These are phyloP conservation scores for Colletotrichum paranaense DNA, from an alignment of 2,329 filamentous ascomycete genomes.

Conservation along the genomic window DNA sequence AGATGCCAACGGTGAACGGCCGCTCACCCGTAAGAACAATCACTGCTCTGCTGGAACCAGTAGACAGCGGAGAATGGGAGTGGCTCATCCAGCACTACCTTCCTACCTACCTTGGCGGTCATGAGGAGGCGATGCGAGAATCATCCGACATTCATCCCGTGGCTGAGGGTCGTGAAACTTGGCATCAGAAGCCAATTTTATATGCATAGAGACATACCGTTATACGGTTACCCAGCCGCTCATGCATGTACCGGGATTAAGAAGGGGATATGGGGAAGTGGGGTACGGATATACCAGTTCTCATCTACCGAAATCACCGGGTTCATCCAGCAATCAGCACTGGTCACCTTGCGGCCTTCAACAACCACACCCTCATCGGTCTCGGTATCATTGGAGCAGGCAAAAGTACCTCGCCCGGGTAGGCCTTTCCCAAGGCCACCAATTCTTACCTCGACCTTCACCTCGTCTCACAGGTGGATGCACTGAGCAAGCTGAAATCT, in stretches of 20 bases:
- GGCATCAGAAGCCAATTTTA: not conserved
- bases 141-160: not conserved
- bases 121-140: not conserved
- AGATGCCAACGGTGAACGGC: no score
- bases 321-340: not conserved
- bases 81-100: no score
- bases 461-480: not conserved
- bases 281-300: not conserved
- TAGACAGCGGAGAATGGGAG: no score
- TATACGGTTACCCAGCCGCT: not conserved
- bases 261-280: not conserved
- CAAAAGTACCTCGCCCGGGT: not conserved
- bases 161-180: not conserved
- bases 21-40: no score
- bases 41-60: no score
- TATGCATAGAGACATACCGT: not conserved
- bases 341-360: not conserved
- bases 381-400: not conserved
- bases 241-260: not conserved
- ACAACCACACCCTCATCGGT: not conserved
- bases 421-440: not conserved
- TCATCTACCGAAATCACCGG: not conserved
- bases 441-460: not conserved
- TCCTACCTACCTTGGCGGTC: not conserved
- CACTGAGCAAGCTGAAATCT: not conserved